Base-by-base conservation (phyloP, 805 yeast species). In the Starmerella tilneyi region DNA sequence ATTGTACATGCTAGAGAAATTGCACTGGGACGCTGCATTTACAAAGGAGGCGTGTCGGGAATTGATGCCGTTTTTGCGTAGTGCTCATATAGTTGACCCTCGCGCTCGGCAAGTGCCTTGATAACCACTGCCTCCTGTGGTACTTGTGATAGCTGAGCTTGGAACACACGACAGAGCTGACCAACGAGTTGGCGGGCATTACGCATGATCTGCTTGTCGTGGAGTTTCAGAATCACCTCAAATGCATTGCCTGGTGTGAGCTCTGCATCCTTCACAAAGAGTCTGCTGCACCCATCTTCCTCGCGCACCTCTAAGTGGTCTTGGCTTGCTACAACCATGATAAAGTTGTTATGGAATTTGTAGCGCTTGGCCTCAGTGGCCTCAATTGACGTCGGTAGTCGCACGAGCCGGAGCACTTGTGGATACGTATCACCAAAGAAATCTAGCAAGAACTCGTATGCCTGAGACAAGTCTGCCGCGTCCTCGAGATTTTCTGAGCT, bases 401-500 rank as follows among this genome's bases (percentile, higher is more conserved):
- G 33, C 7, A 43, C 37, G 17, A 49, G 8, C 11, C 49, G 47
- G 23, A 49, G 33, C 4, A 39, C 31, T 29, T 51, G 52, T 20
- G 38, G 34, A 7, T 11, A n/a, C 15, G 24, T 31, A 19, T 29
- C 51, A n/a, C 49, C 49, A 41, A 56, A 44, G 32, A 58, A 59
- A 30, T 53, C 54, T 9, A 47, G 28, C 31, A 59, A 44, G 15
- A 56, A 47, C 9, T 51, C 54, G 48, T 57, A 59, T 17, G 53
- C 44, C 36, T 41, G 36, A n/a, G 46, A 55, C 34, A 39, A 34
- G 30, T 51, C 50, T 5, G 31, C 36, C n/a, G 45, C 32, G 21
- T 37, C 50, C 9, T 38, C 49, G 21, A 47, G 49, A 27, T 27
- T 36, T 13, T 42, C 43, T 1, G 52, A 47, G 29, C 44, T 48